Percentiles rank a stretch among this genome's conserved stretches.
Conservation (phyloP, 2,329 filamentous ascomycete species). For the Cercospora berteroae region DNA sequence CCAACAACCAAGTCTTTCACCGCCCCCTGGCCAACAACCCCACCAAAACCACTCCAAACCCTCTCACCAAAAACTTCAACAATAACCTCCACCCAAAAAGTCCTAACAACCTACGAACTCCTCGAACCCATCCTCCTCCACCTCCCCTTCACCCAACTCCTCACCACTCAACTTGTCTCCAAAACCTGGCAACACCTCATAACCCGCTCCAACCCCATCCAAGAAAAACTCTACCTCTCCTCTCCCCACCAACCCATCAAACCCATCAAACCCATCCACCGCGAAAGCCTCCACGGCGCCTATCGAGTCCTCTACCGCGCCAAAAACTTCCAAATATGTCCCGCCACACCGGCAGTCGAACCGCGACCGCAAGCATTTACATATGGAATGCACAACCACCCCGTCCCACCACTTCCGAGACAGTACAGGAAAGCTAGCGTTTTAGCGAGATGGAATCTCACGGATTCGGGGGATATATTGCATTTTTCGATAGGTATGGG, state of each 20-base stretch:
- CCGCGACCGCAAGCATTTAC: not conserved
- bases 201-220: constrained; percentile 5
- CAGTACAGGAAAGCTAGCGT: not conserved
- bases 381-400: not conserved
- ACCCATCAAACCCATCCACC: not conserved
- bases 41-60: not conserved
- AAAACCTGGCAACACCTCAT: constrained; percentile 11
- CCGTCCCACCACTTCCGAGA: not conserved
- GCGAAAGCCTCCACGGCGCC: not conserved
- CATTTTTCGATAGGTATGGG: constrained; percentile 14
- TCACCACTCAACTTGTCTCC: constrained; percentile 9
- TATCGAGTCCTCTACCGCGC: not conserved
- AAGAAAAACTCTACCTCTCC: constrained; percentile 10
- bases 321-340: not conserved
- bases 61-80: not conserved
- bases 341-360: not conserved
- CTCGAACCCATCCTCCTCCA: constrained; percentile 15
- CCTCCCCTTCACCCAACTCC: constrained; percentile 11
- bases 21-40: not conserved
- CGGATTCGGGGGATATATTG: constrained; percentile 4
- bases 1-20: not conserved
- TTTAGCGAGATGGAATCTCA: not conserved
- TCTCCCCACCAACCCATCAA: not conserved
- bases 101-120: constrained; percentile 17
- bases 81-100: not conserved